These are phyloP conservation scores for Salix brachista DNA, from an alignment of 345 rosid genomes.

Conservation along the genomic window DNA sequence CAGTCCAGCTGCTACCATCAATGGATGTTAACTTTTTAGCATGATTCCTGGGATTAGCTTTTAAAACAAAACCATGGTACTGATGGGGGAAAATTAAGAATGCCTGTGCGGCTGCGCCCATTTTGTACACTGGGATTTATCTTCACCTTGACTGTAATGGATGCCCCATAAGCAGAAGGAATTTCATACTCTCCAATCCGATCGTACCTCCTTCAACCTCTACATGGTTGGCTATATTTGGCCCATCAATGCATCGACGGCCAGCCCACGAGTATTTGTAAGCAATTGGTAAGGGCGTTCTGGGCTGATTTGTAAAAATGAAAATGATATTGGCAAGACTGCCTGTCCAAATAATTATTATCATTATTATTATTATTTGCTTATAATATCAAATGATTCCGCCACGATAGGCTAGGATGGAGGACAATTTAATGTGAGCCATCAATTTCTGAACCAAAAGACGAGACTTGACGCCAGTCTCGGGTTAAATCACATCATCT, in stretches of 20 bases:
- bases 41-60: no score
- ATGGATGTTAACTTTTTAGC: no score
- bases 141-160: no score
- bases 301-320: constrained; percentile 56
- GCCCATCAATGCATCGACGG: constrained; percentile 56
- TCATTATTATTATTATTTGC: neutral
- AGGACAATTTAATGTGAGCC: constrained; percentile 22
- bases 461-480: constrained; percentile 23
- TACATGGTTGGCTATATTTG: constrained; percentile 44
- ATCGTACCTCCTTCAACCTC: constrained; percentile 24
- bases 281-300: constrained; percentile 51
- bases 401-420: constrained; percentile 47
- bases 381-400: constrained; percentile 30
- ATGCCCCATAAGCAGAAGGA: constrained; percentile 30
- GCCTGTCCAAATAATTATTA: neutral
- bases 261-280: constrained; percentile 52
- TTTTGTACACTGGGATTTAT: no score
- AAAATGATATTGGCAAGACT: constrained; percentile 32
- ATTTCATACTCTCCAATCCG: constrained; percentile 18
- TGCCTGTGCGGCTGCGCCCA: no score
- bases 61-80: no score
- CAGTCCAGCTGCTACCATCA: no score
- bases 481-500: constrained; percentile 17
- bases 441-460: constrained; percentile 23
- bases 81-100: no score